Conservation (phyloP, 345 rosid species). For the Citrus hindsii region DNA sequence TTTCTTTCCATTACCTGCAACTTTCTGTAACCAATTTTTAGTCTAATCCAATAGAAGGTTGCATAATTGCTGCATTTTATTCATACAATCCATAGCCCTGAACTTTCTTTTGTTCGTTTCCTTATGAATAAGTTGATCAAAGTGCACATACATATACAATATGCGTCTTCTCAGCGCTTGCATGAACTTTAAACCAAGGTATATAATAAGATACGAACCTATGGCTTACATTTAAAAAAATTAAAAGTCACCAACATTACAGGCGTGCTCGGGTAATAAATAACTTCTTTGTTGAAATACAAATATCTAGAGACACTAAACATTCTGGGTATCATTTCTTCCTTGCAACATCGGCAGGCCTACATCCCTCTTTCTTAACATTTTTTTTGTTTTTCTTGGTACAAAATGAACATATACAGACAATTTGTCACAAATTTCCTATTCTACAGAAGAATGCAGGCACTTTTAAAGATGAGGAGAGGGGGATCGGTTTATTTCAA, state of each 20-base stretch:
- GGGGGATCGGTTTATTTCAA: slow-evolving; percentile 6
- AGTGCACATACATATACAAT: not conserved
- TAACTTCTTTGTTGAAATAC: not conserved
- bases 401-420: not conserved
- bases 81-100: too few species aligned
- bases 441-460: not conserved
- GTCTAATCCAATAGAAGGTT: not conserved
- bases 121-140: not conserved
- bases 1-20: not conserved
- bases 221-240: not conserved
- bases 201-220: not conserved
- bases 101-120: not conserved
- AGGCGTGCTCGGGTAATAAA: not conserved
- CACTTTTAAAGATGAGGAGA: not conserved
- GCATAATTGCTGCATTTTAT: not conserved
- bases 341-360: not conserved
- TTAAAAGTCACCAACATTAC: not conserved
- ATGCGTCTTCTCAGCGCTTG: too few species aligned
- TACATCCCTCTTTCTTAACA: not conserved
- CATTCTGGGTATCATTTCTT: not conserved
- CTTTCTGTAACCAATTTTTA: not conserved
- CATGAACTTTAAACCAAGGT: not conserved
- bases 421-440: not conserved
- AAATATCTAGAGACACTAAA: not conserved
- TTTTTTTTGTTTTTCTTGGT: not conserved